Evolutionary conservation across 768 basidiomycete genomes (phyloP).

Genomic region (Hericium erinaceus): DNA sequence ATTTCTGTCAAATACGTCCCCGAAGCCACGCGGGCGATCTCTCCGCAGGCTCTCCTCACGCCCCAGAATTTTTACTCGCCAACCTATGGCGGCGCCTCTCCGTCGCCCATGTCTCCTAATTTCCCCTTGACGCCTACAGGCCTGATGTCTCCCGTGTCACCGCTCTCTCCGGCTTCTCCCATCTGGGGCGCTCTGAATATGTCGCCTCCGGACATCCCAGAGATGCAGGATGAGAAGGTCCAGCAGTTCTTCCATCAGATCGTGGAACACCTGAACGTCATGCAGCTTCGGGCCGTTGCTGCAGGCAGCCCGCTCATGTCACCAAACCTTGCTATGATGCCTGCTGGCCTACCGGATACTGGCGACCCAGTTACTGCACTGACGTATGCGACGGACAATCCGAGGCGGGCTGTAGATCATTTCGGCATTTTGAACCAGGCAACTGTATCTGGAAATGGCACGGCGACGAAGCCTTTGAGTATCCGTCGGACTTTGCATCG

Average conservation of each 20-base stretch:
- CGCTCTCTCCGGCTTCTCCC: conserved; percentile 25
- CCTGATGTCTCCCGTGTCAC: conserved; percentile 16
- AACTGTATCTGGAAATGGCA: conserved; percentile 7
- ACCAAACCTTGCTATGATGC: not conserved
- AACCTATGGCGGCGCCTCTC: conserved; percentile 14
- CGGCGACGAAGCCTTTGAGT: conserved; percentile 35
- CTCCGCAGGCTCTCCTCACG: conserved; percentile 7
- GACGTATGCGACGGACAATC: not conserved
- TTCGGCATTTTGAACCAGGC: conserved; percentile 3
- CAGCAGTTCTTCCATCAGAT: conserved; percentile 84
- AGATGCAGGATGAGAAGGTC: conserved; percentile 65
- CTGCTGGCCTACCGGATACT: not conserved
- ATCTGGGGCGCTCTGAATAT: conserved; percentile 22
- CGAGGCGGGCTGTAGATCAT: conserved; percentile 1
- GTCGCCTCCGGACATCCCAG: conserved; percentile 48
- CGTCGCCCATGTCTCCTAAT: conserved; percentile 16
- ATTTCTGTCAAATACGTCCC: too few species aligned
- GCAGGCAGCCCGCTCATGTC: conserved; percentile 1
- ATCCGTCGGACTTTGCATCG: conserved; percentile 20
- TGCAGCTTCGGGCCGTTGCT: conserved; percentile 44
- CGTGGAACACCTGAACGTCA: conserved; percentile 65
- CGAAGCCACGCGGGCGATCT: not conserved
- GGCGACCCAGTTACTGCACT: not conserved
- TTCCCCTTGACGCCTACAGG: conserved; percentile 7
- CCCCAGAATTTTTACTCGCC: conserved; percentile 12